Evolutionary conservation across 306 rosid species (phyloP), one percentile per base, ranked within the genome.

Genomic region (Ochetophila trinervis): DNA sequence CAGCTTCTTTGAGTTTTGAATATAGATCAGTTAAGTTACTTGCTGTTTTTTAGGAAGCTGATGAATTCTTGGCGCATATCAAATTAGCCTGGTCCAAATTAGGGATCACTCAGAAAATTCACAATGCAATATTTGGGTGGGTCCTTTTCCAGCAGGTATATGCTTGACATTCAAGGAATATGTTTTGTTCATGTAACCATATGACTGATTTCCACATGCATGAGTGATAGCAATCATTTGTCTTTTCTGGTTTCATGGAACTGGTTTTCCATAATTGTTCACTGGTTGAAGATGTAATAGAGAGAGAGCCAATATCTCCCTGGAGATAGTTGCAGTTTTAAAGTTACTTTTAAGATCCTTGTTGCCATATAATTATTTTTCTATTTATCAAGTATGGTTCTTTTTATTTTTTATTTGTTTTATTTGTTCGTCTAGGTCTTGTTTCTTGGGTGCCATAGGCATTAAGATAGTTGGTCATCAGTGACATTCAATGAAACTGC

Each of bases 111-210:
- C 81, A 73, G 68, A 78, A 66, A 72, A 66, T 80, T 60, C 88
- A 84, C 61, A 66, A 81, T 62, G 77, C 61, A 48, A 11, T 84
- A 40, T 69, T 71, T 75, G 83, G 71, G 72, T 84, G 86, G 83
- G 79, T 84, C n/a, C 79, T 84, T 74, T 84, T 84, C 67, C 80
- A 72, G 62, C 88, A 84, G 88, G 85, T 84, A 68, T 12, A 35
- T 30, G 36, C 32, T 70, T 61, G 20, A 30, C 37, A 50, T 44
- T 32, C 37, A 44, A 5, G 62, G 32, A 30, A 58, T 17, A 37
- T 37, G 35, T 64, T 35, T 60, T 55, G 36, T 63, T 42, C 61
- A 75, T 35, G 60, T 60, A 40, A 65, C 34, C 37, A 40, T 37
- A 0, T 27, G 40, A 45, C 4, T 49, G 48, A 22, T 10, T 51